Base-by-base conservation (phyloP, 129 eudicot genomes). In the Chrysanthemum seticuspe region DNA sequence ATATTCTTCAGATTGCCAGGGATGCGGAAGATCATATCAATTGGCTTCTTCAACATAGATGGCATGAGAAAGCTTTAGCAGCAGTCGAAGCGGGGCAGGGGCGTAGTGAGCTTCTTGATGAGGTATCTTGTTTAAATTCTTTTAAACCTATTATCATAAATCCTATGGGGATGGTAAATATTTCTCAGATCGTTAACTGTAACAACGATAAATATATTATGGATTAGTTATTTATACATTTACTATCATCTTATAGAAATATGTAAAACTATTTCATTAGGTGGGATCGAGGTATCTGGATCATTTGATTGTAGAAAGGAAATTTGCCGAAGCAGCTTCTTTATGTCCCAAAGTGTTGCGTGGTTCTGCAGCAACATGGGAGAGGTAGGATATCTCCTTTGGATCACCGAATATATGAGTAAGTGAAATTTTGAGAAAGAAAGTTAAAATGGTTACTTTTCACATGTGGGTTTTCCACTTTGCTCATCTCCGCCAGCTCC, bases 401-500 rank as follows among this genome's bases (percentile, higher is more conserved):
- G 47, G 44, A 49, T 15, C 31, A 19, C 56, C 51, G 48, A 23
- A 40, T 77, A 67, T 62, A 52, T 45, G 29, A 31, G 44, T 67
- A 31, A 87, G 53, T 52, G 52, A 55, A 71, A 48, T 70, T 10
- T 9, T 45, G 52, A 63, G 31, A 16, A 13, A 58, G 14, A 11
- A 74, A 56, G n/a, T 54, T 40, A 64, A 65, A 27, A 64, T 55
- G 51, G 57, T 74, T 81, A 50, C 67, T 50, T 87, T 52, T 71
- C 51, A 58, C 84, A 94, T 97, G 78, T 94, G 98, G 97, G 96
- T 90, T 86, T 87, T 94, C 84, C 98, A 87, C 79, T 94, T 90
- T 73, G 97, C 98, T 75, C 97, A 94, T 80, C 98, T 94, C 60
- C 97, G 98, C 34, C 98, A 94, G 82, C 98, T 94, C 65, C 98